Base-by-base conservation (phyloP, 768 basidiomycete species). In the Lepiota subincarnata region DNA sequence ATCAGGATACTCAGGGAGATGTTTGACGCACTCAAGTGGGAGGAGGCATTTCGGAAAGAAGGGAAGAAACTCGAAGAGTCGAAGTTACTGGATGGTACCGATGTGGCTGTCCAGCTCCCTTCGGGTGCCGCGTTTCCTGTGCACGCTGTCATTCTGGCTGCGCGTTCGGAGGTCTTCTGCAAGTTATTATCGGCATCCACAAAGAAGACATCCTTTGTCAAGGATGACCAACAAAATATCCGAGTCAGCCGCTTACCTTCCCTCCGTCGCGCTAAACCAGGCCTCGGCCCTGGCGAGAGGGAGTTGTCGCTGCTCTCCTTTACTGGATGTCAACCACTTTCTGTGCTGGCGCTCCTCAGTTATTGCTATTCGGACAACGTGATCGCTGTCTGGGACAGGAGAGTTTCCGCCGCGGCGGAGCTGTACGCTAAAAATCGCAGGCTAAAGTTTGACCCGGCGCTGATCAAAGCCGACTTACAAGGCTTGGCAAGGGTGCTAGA, bases 291-390 rank as follows among this genome's bases (percentile, higher is more conserved):
- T 4, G 66, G 64, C 20, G 59, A 66, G 2, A 36, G 45, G 40
- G 61, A 61, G 28, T 45, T 66, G 13, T 60, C 63, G 10, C 65
- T 68, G 11, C 64, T 88, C 1, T 64, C 64, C 14, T 60, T 96
- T 40, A 62, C 71, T 0, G 82, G 82, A 1, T 82, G 81, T 56
- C 79, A 83, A 41, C 76, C 86, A 0, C 69, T 95, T 6, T 72
- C 91, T 0, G 67, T 87, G 13, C 78, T 97, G 13, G 76, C 96
- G 18, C 71, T 98, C 16, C 66, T 97, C 16, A 78, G 84, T 19
- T 98, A 93, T 62, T 68, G 98, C n/a, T 98, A 98, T 68, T 79
- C 89, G 1, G 96, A 99, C 65, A 79, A 84, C 37, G 67, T 95
- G 1, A 72, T 91, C 10, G 84, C 91, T 0, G 66, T 94, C 12